Percentiles rank a stretch among this genome's conserved stretches.
phyloP scores from a whole-genome alignment of 805 yeast species.

The Ogataea salicorniae region DNA sequence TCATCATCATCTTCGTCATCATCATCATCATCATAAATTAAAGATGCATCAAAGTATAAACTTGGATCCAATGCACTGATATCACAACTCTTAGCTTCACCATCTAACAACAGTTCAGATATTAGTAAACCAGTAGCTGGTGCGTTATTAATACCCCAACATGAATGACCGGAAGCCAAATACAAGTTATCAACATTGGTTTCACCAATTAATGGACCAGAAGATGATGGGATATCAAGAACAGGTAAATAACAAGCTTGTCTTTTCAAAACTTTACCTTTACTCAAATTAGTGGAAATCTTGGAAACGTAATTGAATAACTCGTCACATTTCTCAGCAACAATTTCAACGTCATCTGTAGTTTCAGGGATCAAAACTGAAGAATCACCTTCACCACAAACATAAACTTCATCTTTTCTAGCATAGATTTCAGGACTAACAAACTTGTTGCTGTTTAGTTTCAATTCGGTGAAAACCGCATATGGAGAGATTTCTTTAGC shows the following conservation, averaged over 20 bases:
- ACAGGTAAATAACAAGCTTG: slow-evolving; percentile 97
- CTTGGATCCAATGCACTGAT: slow-evolving; percentile 81
- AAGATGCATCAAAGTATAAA: slow-evolving; percentile 72
- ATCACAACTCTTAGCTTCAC: slow-evolving; percentile 71
- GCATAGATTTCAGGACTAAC: slow-evolving; percentile 95
- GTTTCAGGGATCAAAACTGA: slow-evolving; percentile 89
- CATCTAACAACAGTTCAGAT: slow-evolving; percentile 84
- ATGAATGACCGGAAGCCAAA: slow-evolving; percentile 90
- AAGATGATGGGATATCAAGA: slow-evolving; percentile 82
- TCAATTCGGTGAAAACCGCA: slow-evolving; percentile 90
- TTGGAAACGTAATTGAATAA: slow-evolving; percentile 76
- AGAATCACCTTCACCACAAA: slow-evolving; percentile 96
- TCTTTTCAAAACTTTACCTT: slow-evolving; percentile 70
- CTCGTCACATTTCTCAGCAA: slow-evolving; percentile 82
- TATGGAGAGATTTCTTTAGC: slow-evolving; percentile 76
- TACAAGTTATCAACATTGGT: slow-evolving; percentile 77
- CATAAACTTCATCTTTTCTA: slow-evolving; percentile 90
- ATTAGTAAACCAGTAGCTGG: slow-evolving; percentile 94
- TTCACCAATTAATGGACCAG: slow-evolving; percentile 93
- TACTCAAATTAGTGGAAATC: slow-evolving; percentile 60
- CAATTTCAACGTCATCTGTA: slow-evolving; percentile 88
- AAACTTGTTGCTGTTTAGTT: slow-evolving; percentile 58
- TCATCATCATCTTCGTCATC: slow-evolving; percentile 24
- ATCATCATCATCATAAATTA: slow-evolving; percentile 31
- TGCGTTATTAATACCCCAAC: slow-evolving; percentile 98